Evolutionary conservation across 192 early-diverging fungal species (phyloP), one percentile per base, ranked within the genome.

Genomic region (Coemansia reversa): DNA sequence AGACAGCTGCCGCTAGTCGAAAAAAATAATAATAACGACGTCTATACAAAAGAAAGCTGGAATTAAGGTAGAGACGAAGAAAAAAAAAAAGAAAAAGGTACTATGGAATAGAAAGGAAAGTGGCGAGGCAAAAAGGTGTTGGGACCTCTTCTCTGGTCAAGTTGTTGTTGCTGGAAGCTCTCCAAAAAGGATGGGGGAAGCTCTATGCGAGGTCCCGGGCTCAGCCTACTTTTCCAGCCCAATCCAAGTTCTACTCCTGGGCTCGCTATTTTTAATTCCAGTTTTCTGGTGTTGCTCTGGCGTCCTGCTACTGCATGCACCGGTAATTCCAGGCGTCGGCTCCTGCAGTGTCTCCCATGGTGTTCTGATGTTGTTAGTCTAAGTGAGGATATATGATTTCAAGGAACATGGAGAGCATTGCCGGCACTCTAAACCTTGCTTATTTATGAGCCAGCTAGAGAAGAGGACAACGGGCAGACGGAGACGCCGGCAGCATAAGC

Each of bases 31-130:
- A 50, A 58, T 42, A 39, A 59, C 48, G 39, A 14, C 55, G 55
- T 56, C 29, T 19, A 30, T 33, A n/a, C 32, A 52, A 39, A 73
- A 39, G 51, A 29, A 69, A 39, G 62, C 35, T 55, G 54, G 39
- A 28, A 66, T 24, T 56, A 28, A 47, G 12, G 66, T 67, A 65
- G 35, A 60, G 58, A 54, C 32, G 53, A 66, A 63, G 49, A 50
- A 28, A 69, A 79, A 60, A 60, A 71, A 60, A 55, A 58, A 11
- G 52, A 25, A 25, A 63, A 57, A 27, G 49, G 47, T 45, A 16
- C 39, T 45, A 45, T 45, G 39, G 39, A 45, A 45, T 45, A 45
- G 39, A 45, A 45, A 32, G 60, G 57, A 27, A 62, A 30, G 48
- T 33, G 52, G 55, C 62, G 32, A 42, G 23, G 35, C 11, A 63